Evolutionary conservation across 73 alveolate species (phyloP).

Genomic region (Paramecium octaurelia): DNA sequence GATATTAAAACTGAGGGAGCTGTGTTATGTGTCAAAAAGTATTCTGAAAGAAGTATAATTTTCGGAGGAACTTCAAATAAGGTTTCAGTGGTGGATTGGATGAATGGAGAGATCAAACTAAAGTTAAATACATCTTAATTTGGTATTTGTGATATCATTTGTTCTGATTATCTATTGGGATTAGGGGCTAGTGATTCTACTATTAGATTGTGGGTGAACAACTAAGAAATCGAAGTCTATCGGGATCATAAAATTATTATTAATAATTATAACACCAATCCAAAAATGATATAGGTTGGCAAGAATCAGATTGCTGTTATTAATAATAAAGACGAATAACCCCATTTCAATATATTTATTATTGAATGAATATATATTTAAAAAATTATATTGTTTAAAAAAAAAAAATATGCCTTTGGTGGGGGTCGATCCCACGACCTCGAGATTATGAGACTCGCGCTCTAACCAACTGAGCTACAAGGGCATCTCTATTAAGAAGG

Average conservation of each 20-base stretch:
- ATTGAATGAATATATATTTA: neutral
- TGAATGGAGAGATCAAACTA: slow-evolving; percentile 20
- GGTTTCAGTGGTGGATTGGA: slow-evolving; percentile 21
- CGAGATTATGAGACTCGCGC: slow-evolving; percentile 74
- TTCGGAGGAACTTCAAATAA: slow-evolving; percentile 29
- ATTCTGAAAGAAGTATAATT: neutral
- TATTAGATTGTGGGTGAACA: neutral
- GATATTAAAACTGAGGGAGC: slow-evolving; percentile 30
- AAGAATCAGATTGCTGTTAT: neutral
- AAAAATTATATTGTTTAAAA: neutral
- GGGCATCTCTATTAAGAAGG: slow-evolving; percentile 2
- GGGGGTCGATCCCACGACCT: slow-evolving; percentile 71
- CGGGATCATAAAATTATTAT: neutral
- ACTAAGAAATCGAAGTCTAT: slow-evolving; percentile 11
- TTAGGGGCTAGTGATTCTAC: slow-evolving; percentile 49
- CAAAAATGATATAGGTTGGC: neutral
- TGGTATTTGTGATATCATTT: slow-evolving; percentile 31
- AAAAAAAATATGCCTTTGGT: slow-evolving; percentile 61
- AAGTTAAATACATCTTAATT: slow-evolving; percentile 27
- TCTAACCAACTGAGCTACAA: slow-evolving; percentile 71
- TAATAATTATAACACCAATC: slow-evolving; percentile 18
- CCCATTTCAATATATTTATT: neutral
- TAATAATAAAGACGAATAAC: slow-evolving; percentile 7
- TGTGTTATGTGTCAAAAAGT: neutral
- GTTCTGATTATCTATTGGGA: neutral